Evolutionary conservation across 2,329 filamentous ascomycete genomes (phyloP).

Genomic region (Xylaria multiplex): DNA sequence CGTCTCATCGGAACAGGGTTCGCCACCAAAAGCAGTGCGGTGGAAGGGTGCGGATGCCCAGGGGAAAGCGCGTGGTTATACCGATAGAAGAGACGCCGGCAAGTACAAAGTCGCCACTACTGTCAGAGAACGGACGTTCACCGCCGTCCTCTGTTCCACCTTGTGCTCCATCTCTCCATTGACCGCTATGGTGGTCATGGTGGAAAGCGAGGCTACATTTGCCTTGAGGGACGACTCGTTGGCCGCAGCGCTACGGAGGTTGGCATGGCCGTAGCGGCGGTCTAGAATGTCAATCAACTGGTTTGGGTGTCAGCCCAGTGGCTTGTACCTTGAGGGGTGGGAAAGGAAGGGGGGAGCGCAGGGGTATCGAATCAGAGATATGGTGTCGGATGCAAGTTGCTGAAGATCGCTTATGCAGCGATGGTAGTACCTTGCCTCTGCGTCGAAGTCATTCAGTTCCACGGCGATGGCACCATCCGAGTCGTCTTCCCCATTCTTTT

Average conservation of each 20-base stretch:
- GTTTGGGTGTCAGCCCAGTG: too few relatives aligned
- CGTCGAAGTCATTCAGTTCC: not conserved
- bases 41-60: too few relatives aligned
- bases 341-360: too few relatives aligned
- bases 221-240: not conserved
- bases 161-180: not conserved
- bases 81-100: not conserved
- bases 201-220: not conserved
- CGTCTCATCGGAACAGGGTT: too few relatives aligned
- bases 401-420: conserved; percentile 1
- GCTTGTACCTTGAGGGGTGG: too few relatives aligned
- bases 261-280: not conserved
- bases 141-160: not conserved
- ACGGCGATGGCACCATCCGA: not conserved
- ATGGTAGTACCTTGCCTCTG: not conserved
- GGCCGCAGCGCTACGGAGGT: not conserved
- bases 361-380: too few relatives aligned
- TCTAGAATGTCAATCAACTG: not conserved
- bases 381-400: conserved; percentile 4
- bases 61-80: not conserved
- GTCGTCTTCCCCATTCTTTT: too few relatives aligned
- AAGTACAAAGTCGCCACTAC: not conserved
- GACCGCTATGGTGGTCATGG: not conserved
- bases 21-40: too few relatives aligned
- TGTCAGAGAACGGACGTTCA: not conserved